Percentiles rank a stretch among this genome's conserved stretches.
phyloP scores from a whole-genome alignment of 2,329 filamentous ascomycete genomes.

The Parascedosporium putredinis region DNA sequence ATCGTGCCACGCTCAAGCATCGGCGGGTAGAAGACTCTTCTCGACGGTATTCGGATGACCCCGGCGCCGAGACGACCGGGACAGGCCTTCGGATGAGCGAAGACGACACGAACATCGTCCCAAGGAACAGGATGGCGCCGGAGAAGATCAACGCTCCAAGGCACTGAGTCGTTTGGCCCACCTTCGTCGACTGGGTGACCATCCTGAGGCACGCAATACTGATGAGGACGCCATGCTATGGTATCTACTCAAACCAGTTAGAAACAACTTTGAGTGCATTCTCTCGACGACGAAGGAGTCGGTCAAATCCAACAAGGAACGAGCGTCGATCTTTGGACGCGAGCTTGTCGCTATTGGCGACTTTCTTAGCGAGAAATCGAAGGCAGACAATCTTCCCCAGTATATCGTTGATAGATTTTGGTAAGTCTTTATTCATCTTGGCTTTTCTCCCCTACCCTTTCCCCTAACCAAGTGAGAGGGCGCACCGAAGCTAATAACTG shows the following conservation, averaged over 20 bases:
- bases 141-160: constrained; percentile 29
- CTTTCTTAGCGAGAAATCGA: constrained; percentile 41
- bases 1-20: constrained; percentile 29
- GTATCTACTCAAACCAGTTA: constrained; percentile 46
- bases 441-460: not conserved
- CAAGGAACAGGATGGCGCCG: not conserved
- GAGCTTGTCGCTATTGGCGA: constrained; percentile 53
- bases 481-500: no score
- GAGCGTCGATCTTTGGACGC: constrained; percentile 49
- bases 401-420: constrained; percentile 39
- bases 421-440: constrained; percentile 24
- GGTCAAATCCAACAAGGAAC: constrained; percentile 50
- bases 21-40: constrained; percentile 28
- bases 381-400: constrained; percentile 29
- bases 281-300: constrained; percentile 51
- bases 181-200: constrained; percentile 34
- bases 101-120: not conserved
- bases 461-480: not conserved
- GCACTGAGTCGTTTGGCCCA: constrained; percentile 31
- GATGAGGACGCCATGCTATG: constrained; percentile 37
- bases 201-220: constrained; percentile 32
- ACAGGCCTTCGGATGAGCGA: constrained; percentile 9
- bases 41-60: constrained; percentile 16
- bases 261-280: constrained; percentile 48
- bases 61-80: constrained; percentile 16